phyloP scores from a whole-genome alignment of 768 basidiomycete genomes.

The Sarcodon aspratus region DNA sequence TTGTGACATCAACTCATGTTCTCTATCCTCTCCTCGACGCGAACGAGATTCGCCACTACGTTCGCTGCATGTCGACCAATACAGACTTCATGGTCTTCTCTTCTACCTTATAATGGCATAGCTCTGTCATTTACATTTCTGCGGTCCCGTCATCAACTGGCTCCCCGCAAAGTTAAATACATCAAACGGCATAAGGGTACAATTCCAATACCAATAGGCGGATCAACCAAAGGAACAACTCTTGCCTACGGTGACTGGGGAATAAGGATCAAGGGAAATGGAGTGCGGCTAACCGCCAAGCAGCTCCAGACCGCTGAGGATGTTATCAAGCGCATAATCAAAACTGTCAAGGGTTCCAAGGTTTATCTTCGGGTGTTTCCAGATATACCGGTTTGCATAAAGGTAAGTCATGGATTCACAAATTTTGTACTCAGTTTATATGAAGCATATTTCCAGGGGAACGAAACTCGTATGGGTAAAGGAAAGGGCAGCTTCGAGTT shows the following conservation, averaged over 20 bases:
- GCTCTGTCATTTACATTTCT: constrained; percentile 2
- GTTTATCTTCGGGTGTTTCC: constrained; percentile 88
- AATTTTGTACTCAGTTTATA: background rate
- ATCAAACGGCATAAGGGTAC: constrained; percentile 87
- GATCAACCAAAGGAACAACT: constrained; percentile 88
- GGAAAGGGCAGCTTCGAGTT: constrained; percentile 97
- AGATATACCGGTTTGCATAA: constrained; percentile 94
- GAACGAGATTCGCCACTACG: constrained; percentile 9
- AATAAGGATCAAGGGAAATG: constrained; percentile 75
- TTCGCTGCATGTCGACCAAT: constrained; percentile 12
- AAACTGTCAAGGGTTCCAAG: constrained; percentile 80
- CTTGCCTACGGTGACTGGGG: constrained; percentile 91
- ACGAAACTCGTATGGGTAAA: constrained; percentile 99
- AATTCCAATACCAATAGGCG: constrained; percentile 77
- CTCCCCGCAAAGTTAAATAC: constrained; percentile 75
- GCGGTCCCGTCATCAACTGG: constrained; percentile 41
- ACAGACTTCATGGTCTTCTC: constrained; percentile 4
- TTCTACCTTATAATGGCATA: constrained; percentile 1
- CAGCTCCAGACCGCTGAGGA: constrained; percentile 83
- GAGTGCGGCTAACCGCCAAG: constrained; percentile 76
- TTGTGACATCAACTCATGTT: constrained; percentile 13
- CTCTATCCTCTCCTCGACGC: constrained; percentile 13
- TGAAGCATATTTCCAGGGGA: constrained; percentile 45
- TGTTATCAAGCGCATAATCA: constrained; percentile 82
- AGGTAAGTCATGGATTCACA: constrained; percentile 36